These are phyloP conservation scores for Euryodendron excelsum DNA, from an alignment of 148 eudicot species.

Conservation along the genomic window DNA sequence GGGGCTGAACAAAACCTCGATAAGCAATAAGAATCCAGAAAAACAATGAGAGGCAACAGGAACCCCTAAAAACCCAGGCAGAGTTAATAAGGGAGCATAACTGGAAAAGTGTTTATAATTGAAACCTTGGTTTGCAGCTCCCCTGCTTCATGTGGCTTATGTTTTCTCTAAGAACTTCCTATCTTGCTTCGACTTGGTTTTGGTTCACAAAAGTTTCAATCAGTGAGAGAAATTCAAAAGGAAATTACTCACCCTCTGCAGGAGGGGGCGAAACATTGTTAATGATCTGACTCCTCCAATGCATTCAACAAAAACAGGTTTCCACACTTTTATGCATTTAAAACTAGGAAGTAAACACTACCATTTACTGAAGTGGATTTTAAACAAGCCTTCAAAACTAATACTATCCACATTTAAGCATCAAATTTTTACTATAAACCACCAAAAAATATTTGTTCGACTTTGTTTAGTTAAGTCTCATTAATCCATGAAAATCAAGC, in stretches of 20 bases:
- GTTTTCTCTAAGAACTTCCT: not conserved
- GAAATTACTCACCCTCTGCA: not conserved
- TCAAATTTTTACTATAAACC: too few relatives aligned
- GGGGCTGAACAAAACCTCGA: not conserved
- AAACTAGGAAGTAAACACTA: not conserved
- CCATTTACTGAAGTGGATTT: not conserved
- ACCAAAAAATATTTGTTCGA: too few relatives aligned
- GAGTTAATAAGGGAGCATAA: too few relatives aligned
- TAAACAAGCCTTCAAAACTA: not conserved
- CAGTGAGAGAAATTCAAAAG: not conserved
- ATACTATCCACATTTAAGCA: too few relatives aligned
- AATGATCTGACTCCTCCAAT: not conserved
- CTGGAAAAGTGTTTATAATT: too few relatives aligned
- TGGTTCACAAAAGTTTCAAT: not conserved
- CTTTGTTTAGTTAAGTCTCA: too few relatives aligned
- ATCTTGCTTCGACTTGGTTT: constrained; percentile 1
- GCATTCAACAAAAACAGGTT: not conserved
- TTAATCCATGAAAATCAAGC: too few relatives aligned
- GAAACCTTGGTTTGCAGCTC: not conserved
- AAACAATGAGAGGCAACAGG: not conserved
- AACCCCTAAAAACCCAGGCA: not conserved
- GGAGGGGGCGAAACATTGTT: not conserved
- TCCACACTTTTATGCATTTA: not conserved
- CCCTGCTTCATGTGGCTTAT: not conserved
- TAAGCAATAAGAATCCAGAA: too few relatives aligned